Percentiles rank a stretch among this genome's conserved stretches.
Evolutionary conservation across 768 basidiomycete genomes (phyloP).

Genomic region (Nidula microcarpa): DNA sequence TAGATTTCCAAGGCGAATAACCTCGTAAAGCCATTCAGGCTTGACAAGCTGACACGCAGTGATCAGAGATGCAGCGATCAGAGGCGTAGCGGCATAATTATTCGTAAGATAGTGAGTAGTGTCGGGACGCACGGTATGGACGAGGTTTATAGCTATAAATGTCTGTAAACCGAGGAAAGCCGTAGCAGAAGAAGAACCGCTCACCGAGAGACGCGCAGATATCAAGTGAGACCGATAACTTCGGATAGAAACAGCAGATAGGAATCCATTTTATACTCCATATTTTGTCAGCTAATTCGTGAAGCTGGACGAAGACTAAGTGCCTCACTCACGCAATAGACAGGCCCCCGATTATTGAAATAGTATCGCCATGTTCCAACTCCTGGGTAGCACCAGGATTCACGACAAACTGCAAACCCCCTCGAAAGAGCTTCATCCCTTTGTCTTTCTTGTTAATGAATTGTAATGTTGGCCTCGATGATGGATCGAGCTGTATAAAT

Average conservation of each 20-base stretch:
- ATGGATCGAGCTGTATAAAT: conserved; percentile 43
- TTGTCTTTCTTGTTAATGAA: conserved; percentile 48
- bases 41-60: conserved; percentile 58
- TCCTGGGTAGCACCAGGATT: conserved; percentile 33
- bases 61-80: conserved; percentile 57
- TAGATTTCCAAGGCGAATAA: conserved; percentile 47
- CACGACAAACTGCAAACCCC: conserved; percentile 23
- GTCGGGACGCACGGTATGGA: conserved; percentile 36
- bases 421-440: conserved; percentile 37
- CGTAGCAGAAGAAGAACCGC: conserved; percentile 7
- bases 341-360: conserved; percentile 42
- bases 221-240: conserved; percentile 31
- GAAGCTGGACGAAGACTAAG: conserved; percentile 1
- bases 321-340: conserved; percentile 37
- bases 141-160: conserved; percentile 51
- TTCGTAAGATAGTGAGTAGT: conserved; percentile 66
- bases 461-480: conserved; percentile 42
- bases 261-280: conserved; percentile 49
- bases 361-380: conserved; percentile 51
- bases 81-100: conserved; percentile 43
- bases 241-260: conserved; percentile 42
- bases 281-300: neutral
- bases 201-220: conserved; percentile 54
- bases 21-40: conserved; percentile 63
- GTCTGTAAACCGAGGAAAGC: too few species aligned